Conservation (phyloP, 2,329 filamentous ascomycete species). For the Exophiala aquamarina region DNA sequence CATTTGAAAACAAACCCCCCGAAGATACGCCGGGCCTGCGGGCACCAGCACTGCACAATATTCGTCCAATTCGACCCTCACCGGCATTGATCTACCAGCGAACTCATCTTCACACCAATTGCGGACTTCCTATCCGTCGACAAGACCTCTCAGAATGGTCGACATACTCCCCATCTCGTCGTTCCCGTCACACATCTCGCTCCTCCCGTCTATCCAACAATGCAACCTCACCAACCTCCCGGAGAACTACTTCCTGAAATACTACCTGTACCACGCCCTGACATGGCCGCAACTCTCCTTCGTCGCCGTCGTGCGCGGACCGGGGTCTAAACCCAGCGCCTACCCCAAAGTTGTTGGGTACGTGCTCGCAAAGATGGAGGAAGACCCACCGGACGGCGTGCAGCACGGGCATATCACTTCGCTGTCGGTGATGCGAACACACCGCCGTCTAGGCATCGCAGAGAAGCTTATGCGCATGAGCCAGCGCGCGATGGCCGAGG, state of each 20-base stretch:
- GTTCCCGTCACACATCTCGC: slow-evolving; percentile 68
- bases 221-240: slow-evolving; percentile 98
- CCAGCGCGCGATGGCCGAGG: slow-evolving; percentile 95
- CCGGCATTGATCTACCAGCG: background rate
- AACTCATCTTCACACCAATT: no score
- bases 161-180: slow-evolving; percentile 49
- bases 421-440: slow-evolving; percentile 93
- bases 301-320: slow-evolving; percentile 86
- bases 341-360: slow-evolving; percentile 98
- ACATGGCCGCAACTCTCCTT: slow-evolving; percentile 98
- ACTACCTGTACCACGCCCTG: slow-evolving; percentile 98
- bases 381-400: slow-evolving; percentile 87
- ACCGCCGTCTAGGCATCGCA: slow-evolving; percentile 84
- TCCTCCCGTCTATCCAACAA: slow-evolving; percentile 86
- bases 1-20: no score
- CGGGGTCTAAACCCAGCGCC: slow-evolving; percentile 68
- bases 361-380: slow-evolving; percentile 99
- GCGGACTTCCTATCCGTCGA: no score
- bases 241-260: slow-evolving; percentile 99
- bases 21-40: background rate
- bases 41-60: background rate
- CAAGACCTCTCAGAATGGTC: slow-evolving; percentile 40
- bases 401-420: slow-evolving; percentile 96
- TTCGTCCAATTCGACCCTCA: background rate
- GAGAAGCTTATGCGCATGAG: slow-evolving; percentile 98